Base-by-base conservation (phyloP, 495 filamentous ascomycete species). In the Pyronema omphalodes region DNA sequence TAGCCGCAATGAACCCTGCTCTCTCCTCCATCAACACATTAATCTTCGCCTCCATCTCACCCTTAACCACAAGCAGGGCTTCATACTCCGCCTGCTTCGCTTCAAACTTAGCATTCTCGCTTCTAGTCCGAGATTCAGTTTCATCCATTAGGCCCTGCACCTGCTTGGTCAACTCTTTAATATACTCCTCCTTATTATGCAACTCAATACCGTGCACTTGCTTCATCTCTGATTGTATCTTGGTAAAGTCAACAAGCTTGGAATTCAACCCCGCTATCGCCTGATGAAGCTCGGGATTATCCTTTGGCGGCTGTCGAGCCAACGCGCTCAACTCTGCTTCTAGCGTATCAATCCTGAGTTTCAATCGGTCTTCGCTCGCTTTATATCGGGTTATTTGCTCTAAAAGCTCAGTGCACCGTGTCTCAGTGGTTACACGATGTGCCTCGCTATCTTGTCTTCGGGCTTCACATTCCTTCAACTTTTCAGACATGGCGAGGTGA, bases 21-120 rank as follows among this genome's bases (percentile, higher is more conserved):
- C 53, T 58, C 52, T 62, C 60, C n/a, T 51, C 51, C n/a, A 52
- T 55, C 15, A 62, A 62, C n/a, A 23, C 44, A 11, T 52, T 48
- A n/a, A 62, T 55, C 15, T 40, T 52, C 23, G 58, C 37, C n/a
- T 39, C 34, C 9, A 45, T 49, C 23, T 29, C 36, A 2, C 9
- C 50, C 14, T 12, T 29, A 6, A 53, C 51, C 36, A 11, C 17
- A 19, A 35, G 52, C 19, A 58, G 48, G 34, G 7, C 51, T 9
- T 53, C 55, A 15, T 62, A 50, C 29, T 62, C 52, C 4, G 19
- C 17, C n/a, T 44, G 17, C 35, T 55, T 62, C 19, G 17, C 11
- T 18, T 55, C 49, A 1, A 58, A 19, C 17, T 48, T 54, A 11
- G 33, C 12, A 7, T 15, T 44, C 55, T 44, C 23, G 9, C 52